Evolutionary conservation across 768 basidiomycete species (phyloP).

Genomic region (Suillus bovinus): DNA sequence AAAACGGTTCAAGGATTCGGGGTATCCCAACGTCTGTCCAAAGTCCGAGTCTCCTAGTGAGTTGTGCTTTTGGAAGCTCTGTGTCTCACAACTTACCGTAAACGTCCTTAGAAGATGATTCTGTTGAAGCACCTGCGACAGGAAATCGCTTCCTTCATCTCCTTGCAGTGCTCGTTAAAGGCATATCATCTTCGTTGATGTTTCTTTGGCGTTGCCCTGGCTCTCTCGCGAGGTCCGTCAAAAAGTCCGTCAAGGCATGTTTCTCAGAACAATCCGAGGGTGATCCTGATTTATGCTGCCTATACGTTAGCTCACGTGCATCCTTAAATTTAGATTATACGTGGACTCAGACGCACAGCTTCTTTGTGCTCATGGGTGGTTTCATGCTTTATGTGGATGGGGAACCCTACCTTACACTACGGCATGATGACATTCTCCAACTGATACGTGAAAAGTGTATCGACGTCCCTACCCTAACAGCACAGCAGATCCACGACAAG

Average conservation of each 20-base stretch:
- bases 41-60: background rate
- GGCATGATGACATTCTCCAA: no score
- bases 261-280: background rate
- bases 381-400: no score
- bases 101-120: background rate
- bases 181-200: background rate
- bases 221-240: background rate
- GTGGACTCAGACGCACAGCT: no score
- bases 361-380: no score
- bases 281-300: no score
- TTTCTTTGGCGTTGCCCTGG: background rate
- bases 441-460: no score
- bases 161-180: background rate
- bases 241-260: background rate
- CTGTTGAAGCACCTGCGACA: background rate
- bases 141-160: background rate
- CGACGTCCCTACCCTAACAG: no score
- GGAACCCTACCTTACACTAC: no score
- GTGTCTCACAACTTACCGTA: background rate
- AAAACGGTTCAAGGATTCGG: background rate
- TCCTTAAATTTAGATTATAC: no score
- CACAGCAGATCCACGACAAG: no score
- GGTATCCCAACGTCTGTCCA: rapidly evolving
- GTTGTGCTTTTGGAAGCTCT: background rate
- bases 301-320: no score